Conservation (phyloP, 352 stramenopile genomes). For the Phytophthora melonis region DNA sequence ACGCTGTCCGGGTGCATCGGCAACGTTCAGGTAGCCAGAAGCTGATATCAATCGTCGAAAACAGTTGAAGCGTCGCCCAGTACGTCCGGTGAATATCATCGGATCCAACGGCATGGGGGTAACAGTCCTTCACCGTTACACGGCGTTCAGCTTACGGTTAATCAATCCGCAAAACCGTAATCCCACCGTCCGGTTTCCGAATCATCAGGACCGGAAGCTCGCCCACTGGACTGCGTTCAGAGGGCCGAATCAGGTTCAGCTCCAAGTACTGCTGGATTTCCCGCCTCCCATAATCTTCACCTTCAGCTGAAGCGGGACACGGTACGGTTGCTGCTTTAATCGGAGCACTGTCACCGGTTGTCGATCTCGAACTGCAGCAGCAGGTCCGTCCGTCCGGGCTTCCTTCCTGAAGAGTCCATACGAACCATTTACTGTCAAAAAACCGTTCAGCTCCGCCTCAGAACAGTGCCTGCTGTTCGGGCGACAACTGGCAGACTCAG, state of each 20-base stretch:
- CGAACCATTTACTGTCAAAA: no score
- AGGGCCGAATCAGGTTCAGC: slow-evolving; percentile 5
- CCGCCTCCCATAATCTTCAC: slow-evolving; percentile 12
- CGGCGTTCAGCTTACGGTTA: slow-evolving; percentile 19
- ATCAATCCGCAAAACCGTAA: slow-evolving; percentile 28
- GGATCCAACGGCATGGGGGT: slow-evolving; percentile 18
- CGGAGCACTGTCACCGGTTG: slow-evolving; percentile 1
- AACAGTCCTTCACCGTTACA: slow-evolving; percentile 15
- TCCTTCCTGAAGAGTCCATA: no score
- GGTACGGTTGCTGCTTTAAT: slow-evolving; percentile 22
- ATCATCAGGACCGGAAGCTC: slow-evolving; percentile 11
- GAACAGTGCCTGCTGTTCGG: no score
- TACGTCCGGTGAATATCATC: slow-evolving; percentile 22
- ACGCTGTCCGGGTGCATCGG: slow-evolving; percentile 1
- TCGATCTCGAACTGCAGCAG: background rate
- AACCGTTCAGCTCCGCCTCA: no score
- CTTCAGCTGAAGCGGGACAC: slow-evolving; percentile 13
- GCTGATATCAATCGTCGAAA: slow-evolving; percentile 18
- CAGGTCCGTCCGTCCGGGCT: no score
- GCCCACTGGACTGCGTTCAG: slow-evolving; percentile 11
- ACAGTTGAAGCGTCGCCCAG: slow-evolving; percentile 5
- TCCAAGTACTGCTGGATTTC: slow-evolving; percentile 17
- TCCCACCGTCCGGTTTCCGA: background rate
- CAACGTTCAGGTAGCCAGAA: slow-evolving; percentile 5
- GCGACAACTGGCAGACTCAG: background rate